A percentile compares a stretch with the other conserved stretches of the same genome.
These are phyloP conservation scores for Adansonia grandidieri DNA, from an alignment of 441 rosid genomes.

Conservation along the genomic window DNA sequence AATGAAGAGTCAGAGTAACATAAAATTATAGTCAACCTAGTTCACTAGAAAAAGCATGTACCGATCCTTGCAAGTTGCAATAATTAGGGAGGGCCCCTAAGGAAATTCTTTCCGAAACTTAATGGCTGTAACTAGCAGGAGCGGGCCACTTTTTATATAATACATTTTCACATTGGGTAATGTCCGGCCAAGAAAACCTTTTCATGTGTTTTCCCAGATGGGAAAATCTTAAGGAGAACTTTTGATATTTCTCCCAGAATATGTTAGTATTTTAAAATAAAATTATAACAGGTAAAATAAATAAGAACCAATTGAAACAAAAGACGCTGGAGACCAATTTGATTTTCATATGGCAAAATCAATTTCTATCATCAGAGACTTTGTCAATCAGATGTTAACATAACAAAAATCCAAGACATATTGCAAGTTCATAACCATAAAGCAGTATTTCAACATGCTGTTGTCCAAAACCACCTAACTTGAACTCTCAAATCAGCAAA, in stretches of 20 bases:
- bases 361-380: neutral
- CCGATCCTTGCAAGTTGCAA: neutral
- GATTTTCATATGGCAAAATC: neutral
- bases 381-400: neutral
- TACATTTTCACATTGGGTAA: neutral
- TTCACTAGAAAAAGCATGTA: neutral
- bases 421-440: neutral
- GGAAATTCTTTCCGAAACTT: neutral
- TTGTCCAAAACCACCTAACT: neutral
- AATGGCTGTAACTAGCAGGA: neutral
- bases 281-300: neutral
- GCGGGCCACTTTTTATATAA: neutral
- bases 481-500: neutral
- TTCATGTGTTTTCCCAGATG: neutral
- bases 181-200: neutral
- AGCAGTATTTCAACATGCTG: slow-evolving; percentile 1
- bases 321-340: neutral
- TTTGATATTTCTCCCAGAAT: neutral
- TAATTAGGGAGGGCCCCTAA: neutral
- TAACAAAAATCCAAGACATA: neutral
- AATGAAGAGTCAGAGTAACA: too few species aligned
- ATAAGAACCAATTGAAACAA: neutral
- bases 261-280: neutral
- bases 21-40: neutral
- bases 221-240: neutral